A percentile compares a stretch with the other conserved stretches of the same genome.
phyloP scores from a whole-genome alignment of 495 filamentous ascomycete genomes.

The Penicillium steckii region DNA sequence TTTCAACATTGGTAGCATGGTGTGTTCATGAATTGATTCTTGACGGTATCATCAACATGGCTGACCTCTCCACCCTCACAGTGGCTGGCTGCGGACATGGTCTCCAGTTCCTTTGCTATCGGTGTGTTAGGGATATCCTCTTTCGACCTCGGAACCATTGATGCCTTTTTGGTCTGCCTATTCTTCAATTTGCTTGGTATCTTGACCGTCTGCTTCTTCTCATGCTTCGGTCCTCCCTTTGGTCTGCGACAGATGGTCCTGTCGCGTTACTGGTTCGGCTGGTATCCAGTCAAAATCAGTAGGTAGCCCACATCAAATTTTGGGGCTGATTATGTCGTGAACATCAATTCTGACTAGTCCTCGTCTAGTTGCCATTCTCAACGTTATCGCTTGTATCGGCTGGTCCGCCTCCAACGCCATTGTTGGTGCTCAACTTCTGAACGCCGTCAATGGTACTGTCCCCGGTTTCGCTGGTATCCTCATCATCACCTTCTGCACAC shows the following conservation, averaged over 20 bases:
- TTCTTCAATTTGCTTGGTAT: slow-evolving; percentile 79
- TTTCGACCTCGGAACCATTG: slow-evolving; percentile 71
- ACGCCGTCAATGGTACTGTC: slow-evolving; percentile 69
- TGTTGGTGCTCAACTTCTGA: slow-evolving; percentile 78
- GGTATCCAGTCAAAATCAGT: slow-evolving; percentile 69
- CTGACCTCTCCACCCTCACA: no score
- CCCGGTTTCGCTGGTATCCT: slow-evolving; percentile 77
- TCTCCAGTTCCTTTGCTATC: slow-evolving; percentile 78
- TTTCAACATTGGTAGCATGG: slow-evolving; percentile 72
- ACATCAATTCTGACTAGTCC: background rate
- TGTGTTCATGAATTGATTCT: slow-evolving; percentile 36
- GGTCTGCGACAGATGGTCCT: slow-evolving; percentile 84
- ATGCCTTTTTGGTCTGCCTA: slow-evolving; percentile 71
- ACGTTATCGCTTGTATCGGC: slow-evolving; percentile 73
- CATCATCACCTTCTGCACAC: slow-evolving; percentile 69
- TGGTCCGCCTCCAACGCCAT: slow-evolving; percentile 78
- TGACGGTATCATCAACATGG: background rate
- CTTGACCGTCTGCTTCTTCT: slow-evolving; percentile 76
- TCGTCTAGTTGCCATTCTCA: slow-evolving; percentile 64
- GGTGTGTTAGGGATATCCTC: slow-evolving; percentile 67
- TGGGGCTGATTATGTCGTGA: background rate
- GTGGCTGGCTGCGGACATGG: slow-evolving; percentile 87
- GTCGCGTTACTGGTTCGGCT: slow-evolving; percentile 81
- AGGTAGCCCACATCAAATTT: slow-evolving; percentile 31
- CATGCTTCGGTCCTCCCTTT: slow-evolving; percentile 73